These are phyloP conservation scores for Trichopus zeylanicus DNA, from an alignment of 116 monocot genomes.

Conservation along the genomic window DNA sequence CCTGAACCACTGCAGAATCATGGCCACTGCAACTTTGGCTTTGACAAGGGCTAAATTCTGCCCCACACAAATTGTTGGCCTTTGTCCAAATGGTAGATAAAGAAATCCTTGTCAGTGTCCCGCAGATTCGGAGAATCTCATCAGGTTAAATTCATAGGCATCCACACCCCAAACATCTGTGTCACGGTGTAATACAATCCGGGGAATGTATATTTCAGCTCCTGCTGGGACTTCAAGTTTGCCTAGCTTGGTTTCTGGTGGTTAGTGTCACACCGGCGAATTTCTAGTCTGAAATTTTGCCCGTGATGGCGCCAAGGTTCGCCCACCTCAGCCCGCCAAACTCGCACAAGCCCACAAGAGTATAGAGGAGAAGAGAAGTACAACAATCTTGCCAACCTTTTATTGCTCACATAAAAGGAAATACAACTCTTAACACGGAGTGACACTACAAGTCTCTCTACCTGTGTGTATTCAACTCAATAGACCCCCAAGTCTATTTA, in stretches of 20 bases:
- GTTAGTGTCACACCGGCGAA: no score
- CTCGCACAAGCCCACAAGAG: no score
- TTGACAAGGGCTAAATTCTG: slow-evolving; percentile 50
- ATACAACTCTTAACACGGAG: no score
- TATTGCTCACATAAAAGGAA: no score
- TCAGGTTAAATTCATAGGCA: slow-evolving; percentile 49
- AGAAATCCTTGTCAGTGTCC: slow-evolving; percentile 28
- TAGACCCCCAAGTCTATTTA: no score
- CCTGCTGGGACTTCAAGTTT: slow-evolving; percentile 25
- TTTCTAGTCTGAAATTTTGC: no score
- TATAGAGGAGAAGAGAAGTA: no score
- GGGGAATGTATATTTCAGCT: slow-evolving; percentile 29
- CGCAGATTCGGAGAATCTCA: slow-evolving; percentile 30
- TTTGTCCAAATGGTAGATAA: slow-evolving; percentile 42
- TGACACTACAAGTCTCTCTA: no score
- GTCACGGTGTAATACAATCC: slow-evolving; percentile 40
- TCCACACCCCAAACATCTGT: slow-evolving; percentile 38
- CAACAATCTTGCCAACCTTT: no score
- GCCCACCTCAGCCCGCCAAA: no score
- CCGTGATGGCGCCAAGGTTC: no score
- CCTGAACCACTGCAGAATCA: slow-evolving; percentile 45
- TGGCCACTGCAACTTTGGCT: slow-evolving; percentile 38
- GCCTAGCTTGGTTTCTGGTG: slow-evolving; percentile 24
- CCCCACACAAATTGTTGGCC: slow-evolving; percentile 44
- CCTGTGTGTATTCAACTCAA: no score